These are phyloP conservation scores for Omphalotus olearius DNA, from an alignment of 1,284 basidiomycete species.

Conservation along the genomic window DNA sequence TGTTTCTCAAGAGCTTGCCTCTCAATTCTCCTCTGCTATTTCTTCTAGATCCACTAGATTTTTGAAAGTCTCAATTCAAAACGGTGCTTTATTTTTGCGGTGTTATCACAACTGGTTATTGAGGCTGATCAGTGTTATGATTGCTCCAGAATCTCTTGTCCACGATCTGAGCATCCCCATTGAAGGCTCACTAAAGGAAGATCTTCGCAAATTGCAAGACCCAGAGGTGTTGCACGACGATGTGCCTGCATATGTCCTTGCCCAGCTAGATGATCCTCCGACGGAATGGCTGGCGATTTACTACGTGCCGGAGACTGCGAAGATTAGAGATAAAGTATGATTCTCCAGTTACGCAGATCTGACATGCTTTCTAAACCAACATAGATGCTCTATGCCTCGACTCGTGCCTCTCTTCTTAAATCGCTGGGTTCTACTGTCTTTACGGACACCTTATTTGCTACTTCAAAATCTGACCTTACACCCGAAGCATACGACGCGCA, in stretches of 20 bases:
- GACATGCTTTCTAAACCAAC: neutral
- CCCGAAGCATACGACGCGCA: slow-evolving; percentile 72
- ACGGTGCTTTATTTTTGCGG: slow-evolving; percentile 44
- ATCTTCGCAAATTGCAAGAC: slow-evolving; percentile 53
- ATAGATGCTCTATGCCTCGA: slow-evolving; percentile 92
- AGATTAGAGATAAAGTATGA: slow-evolving; percentile 70
- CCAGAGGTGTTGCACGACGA: slow-evolving; percentile 47
- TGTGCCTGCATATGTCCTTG: slow-evolving; percentile 70
- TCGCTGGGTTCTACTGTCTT: slow-evolving; percentile 75
- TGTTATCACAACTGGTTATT: slow-evolving; percentile 18
- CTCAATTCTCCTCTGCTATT: slow-evolving; percentile 54
- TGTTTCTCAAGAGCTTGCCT: slow-evolving; percentile 46
- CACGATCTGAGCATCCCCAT: slow-evolving; percentile 45
- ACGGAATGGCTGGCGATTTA: slow-evolving; percentile 67
- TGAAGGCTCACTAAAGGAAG: slow-evolving; percentile 50
- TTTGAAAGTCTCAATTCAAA: slow-evolving; percentile 67
- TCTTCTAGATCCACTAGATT: slow-evolving; percentile 52
- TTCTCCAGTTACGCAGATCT: neutral
- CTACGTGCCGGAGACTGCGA: slow-evolving; percentile 75
- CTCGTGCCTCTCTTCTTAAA: slow-evolving; percentile 69
- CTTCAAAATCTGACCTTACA: slow-evolving; percentile 64
- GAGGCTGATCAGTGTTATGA: neutral
- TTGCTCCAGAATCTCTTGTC: slow-evolving; percentile 57
- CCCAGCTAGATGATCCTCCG: slow-evolving; percentile 53
- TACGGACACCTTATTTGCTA: slow-evolving; percentile 79